Evolutionary conservation across 176 grass and related monocot genomes (phyloP).

Genomic region (Lolium multiflorum): DNA sequence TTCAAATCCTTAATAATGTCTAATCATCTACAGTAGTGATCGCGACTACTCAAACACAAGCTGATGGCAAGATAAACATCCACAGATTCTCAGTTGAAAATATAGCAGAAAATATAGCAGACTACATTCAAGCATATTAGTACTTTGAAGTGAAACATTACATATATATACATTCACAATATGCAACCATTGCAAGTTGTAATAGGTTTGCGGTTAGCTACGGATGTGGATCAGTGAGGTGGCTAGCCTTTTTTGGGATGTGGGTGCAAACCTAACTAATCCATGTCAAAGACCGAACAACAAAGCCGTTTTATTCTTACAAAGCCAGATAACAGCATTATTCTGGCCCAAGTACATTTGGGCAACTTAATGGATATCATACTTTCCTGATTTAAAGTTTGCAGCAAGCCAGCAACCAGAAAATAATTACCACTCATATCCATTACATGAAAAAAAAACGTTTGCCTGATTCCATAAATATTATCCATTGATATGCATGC

Average conservation of each 20-base stretch:
- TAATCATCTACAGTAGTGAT: background rate
- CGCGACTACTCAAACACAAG: background rate
- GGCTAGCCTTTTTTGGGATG: background rate
- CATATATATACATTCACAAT: conserved; percentile 6
- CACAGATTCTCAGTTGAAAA: conserved; percentile 33
- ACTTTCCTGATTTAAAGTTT: background rate
- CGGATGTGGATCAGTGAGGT: background rate
- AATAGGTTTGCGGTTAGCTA: background rate
- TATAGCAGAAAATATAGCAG: conserved; percentile 22
- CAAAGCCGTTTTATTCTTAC: background rate
- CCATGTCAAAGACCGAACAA: background rate
- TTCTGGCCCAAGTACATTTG: background rate
- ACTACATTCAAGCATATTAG: background rate
- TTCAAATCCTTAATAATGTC: conserved; percentile 11
- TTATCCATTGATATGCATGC: background rate
- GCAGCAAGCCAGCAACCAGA: background rate
- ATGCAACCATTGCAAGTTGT: conserved; percentile 10
- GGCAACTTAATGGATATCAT: background rate
- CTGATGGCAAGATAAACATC: background rate
- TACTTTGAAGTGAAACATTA: conserved; percentile 19
- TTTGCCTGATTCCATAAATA: background rate
- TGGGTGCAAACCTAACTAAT: background rate
- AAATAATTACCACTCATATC: conserved; percentile 11
- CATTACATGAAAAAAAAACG: background rate
- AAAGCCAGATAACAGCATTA: background rate